phyloP scores from a whole-genome alignment of 345 rosid genomes.

The Lagerstroemia speciosa region DNA sequence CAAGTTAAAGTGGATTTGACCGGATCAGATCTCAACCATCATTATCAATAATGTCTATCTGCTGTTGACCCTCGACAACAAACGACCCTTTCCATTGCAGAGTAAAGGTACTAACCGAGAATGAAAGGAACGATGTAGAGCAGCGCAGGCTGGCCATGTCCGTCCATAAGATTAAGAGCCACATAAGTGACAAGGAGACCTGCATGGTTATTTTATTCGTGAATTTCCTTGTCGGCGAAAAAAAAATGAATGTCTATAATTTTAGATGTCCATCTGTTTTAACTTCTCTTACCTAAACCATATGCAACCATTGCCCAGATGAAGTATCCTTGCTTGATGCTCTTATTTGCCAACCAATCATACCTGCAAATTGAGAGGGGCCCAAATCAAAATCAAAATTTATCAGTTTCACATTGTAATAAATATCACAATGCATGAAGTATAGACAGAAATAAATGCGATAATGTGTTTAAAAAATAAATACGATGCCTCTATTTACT shows the following conservation, averaged over 20 bases:
- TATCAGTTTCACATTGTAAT: not conserved
- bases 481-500: too few relatives aligned
- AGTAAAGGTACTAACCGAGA: slow-evolving; percentile 46
- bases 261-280: not conserved
- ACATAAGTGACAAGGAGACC: slow-evolving; percentile 91
- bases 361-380: slow-evolving; percentile 38
- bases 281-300: slow-evolving; percentile 58
- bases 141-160: slow-evolving; percentile 96
- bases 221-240: not conserved
- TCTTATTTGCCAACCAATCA: slow-evolving; percentile 83
- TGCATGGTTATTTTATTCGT: slow-evolving; percentile 13
- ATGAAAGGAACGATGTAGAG: slow-evolving; percentile 95
- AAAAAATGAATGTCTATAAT: not conserved
- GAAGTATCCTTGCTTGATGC: slow-evolving; percentile 70
- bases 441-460: not conserved
- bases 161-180: slow-evolving; percentile 94
- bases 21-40: too few relatives aligned
- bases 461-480: too few relatives aligned
- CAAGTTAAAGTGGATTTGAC: too few relatives aligned
- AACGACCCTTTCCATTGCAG: not conserved
- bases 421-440: not conserved
- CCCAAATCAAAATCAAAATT: not conserved
- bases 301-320: slow-evolving; percentile 87
- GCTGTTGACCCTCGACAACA: not conserved
- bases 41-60: not conserved